Conservation (phyloP, 1,284 basidiomycete species). For the Rugosomyces carneus region DNA sequence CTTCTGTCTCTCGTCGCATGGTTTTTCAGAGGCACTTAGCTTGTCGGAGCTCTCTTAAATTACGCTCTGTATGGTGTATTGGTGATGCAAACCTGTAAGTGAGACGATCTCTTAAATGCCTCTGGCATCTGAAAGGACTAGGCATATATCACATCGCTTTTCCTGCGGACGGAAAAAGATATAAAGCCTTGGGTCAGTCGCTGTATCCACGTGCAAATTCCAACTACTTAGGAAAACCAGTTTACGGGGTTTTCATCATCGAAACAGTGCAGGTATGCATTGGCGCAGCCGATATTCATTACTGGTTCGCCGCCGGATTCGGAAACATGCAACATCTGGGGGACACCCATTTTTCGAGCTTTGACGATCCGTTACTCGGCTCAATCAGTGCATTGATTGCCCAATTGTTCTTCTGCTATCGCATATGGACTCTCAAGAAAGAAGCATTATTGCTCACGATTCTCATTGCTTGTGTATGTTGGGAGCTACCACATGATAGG, state of each 20-base stretch:
- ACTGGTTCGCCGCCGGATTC: conserved; percentile 20
- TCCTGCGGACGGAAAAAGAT: conserved; percentile 4
- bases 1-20: neutral
- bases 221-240: conserved; percentile 4
- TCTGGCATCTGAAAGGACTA: neutral
- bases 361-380: conserved; percentile 19
- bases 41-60: conserved; percentile 3
- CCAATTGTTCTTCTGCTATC: conserved; percentile 21
- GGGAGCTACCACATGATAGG: too few relatives aligned
- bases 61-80: conserved; percentile 4
- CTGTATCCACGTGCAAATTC: neutral
- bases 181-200: conserved; percentile 8
- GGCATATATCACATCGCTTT: conserved; percentile 11
- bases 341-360: conserved; percentile 8
- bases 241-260: conserved; percentile 17
- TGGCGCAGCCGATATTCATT: conserved; percentile 17
- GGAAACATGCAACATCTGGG: conserved; percentile 17
- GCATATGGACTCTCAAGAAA: conserved; percentile 19
- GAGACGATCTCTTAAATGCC: neutral
- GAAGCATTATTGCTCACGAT: conserved; percentile 10
- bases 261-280: conserved; percentile 18
- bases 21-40: neutral
- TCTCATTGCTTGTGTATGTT: conserved; percentile 13
- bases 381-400: conserved; percentile 19
- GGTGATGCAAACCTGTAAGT: conserved; percentile 5